Base-by-base conservation (phyloP, 768 basidiomycete genomes). In the Boletus reticuloceps region DNA sequence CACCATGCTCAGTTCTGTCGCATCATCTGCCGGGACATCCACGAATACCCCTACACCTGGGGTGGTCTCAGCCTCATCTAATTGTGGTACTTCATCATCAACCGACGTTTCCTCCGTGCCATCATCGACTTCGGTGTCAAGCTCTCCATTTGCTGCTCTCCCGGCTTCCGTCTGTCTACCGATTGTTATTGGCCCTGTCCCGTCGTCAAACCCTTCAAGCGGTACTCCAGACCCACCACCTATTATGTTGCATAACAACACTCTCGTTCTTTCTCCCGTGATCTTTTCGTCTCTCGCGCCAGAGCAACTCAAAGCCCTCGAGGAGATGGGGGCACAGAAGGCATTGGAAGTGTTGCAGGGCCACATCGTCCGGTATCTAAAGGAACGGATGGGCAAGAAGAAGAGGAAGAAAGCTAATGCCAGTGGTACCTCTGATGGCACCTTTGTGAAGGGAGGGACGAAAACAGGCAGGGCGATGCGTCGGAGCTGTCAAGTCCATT, bases 181-280 rank as follows among this genome's bases (percentile, higher is more conserved):
- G 10, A 91, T 94, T 56, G 70, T 90, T 37, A 76, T 94, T 41
- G 86, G 85, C 8, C 84, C 88, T 39, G 81, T 88, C 64, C 92
- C 82, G 27, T 75, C 80, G 6, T 80, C 83, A 19, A 84, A 85
- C 58, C 78, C 86, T 14, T 57, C 80, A 68, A 55, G 71, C 5
- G 54, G 64, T 16, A 54, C 71, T n/a, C 75, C 81, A 53, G 79
- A 83, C 50, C 78, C 67, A 56, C 53, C 70, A 22, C 85, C 85
- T 32, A 92, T 97, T 76, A 83, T 91, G 22, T 74, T 95, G 13
- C 91, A 95, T 58, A 86, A 93, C 60, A 86, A 91, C 50, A 87
- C 82, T 31, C 80, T 97, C 20, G 83, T 93, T 53, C 82, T 97
- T 37, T 89, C 91, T 63, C 94, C 94, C 3, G 79, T 80, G 20